Percentiles rank a stretch among this genome's conserved stretches.
phyloP scores from a whole-genome alignment of 306 rosid species.

The Amphicarpaea edgeworthii region DNA sequence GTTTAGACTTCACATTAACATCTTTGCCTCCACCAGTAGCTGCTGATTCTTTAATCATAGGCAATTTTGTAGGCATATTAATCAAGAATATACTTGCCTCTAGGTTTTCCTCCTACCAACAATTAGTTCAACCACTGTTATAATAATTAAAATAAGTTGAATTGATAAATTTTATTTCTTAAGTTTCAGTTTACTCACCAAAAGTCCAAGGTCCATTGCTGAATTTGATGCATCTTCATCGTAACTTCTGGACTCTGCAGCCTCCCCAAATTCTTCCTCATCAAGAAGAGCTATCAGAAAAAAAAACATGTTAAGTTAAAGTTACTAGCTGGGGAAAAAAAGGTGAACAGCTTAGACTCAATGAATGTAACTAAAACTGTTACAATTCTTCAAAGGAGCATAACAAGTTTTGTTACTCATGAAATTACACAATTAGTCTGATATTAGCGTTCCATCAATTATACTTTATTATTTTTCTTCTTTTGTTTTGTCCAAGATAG shows the following conservation, averaged over 20 bases:
- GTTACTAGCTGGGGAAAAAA: constrained; percentile 5
- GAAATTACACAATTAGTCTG: not conserved
- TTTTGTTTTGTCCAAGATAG: constrained; percentile 19
- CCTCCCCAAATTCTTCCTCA: constrained; percentile 77
- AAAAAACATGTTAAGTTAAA: constrained; percentile 29
- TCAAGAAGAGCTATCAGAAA: constrained; percentile 64
- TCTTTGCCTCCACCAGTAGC: constrained; percentile 39
- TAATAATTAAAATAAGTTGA: constrained; percentile 35
- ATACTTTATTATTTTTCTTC: not conserved
- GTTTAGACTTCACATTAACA: constrained; percentile 46
- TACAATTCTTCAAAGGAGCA: constrained; percentile 3
- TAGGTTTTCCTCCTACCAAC: constrained; percentile 74
- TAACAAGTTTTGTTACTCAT: constrained; percentile 14
- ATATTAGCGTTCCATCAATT: constrained; percentile 22
- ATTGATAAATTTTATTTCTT: constrained; percentile 1
- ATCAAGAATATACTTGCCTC: constrained; percentile 69
- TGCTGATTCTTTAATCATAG: constrained; percentile 51
- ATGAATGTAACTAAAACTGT: constrained; percentile 25
- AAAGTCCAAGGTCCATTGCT: constrained; percentile 72
- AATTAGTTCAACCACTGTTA: constrained; percentile 38
- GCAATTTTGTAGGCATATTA: constrained; percentile 65
- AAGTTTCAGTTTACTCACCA: constrained; percentile 55
- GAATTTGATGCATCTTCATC: constrained; percentile 61
- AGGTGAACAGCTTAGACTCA: not conserved
- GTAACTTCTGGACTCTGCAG: constrained; percentile 53